Conservation (phyloP, 805 yeast species). For the Wickerhamomyces subpelliculosus region DNA sequence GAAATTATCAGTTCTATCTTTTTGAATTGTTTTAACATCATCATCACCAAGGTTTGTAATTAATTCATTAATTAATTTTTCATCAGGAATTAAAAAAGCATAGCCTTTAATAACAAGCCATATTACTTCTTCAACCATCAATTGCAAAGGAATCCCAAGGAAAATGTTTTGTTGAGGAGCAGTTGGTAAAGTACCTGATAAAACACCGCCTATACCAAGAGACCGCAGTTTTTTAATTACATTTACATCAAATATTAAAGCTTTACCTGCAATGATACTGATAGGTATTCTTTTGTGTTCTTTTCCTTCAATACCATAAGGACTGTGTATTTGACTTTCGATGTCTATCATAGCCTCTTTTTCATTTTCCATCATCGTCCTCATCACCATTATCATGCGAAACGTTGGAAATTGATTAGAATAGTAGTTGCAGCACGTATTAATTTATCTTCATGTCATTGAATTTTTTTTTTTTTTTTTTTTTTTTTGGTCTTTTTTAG, state of each 20-base stretch:
- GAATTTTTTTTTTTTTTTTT: too few species aligned
- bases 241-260: constrained; percentile 52
- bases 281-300: constrained; percentile 20
- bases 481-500: too few species aligned
- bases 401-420: too few species aligned
- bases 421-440: too few species aligned
- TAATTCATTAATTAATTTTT: constrained; percentile 19
- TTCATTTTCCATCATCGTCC: too few species aligned
- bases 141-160: constrained; percentile 72
- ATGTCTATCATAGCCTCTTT: too few species aligned
- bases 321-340: background rate
- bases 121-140: constrained; percentile 65
- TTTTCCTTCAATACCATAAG: background rate
- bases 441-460: too few species aligned
- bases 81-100: constrained; percentile 39
- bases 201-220: constrained; percentile 65
- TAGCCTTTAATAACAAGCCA: constrained; percentile 46
- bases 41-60: constrained; percentile 4
- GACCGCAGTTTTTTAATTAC: constrained; percentile 49
- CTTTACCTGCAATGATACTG: constrained; percentile 33
- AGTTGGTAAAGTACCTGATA: constrained; percentile 76
- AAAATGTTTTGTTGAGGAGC: constrained; percentile 95
- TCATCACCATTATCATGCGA: too few species aligned
- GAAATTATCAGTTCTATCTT: background rate
- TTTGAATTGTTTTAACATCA: constrained; percentile 13